phyloP scores from a whole-genome alignment of 306 rosid species.

The Luffa acutangula region DNA sequence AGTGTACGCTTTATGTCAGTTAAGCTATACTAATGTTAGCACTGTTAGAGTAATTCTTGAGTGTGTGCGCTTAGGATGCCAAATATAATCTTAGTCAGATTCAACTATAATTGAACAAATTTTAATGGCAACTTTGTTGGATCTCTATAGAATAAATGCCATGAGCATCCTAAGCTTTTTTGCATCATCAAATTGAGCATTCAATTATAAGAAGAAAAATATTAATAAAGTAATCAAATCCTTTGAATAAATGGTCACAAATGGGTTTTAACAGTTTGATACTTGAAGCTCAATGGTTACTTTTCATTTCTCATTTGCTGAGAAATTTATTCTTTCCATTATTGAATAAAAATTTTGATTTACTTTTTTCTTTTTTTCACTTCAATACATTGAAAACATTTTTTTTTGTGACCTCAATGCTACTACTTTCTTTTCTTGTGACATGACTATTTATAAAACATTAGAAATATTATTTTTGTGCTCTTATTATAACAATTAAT shows the following conservation, averaged over 20 bases:
- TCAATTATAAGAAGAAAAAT: not conserved
- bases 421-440: not conserved
- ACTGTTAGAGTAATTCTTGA: not conserved
- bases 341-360: not conserved
- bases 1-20: too few species aligned
- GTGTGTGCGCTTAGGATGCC: constrained; percentile 2
- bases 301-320: not conserved
- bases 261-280: not conserved
- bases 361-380: not conserved
- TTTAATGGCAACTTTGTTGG: constrained; percentile 9
- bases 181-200: not conserved
- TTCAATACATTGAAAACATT: not conserved
- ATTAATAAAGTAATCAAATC: not conserved
- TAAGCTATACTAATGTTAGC: too few species aligned
- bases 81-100: not conserved
- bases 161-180: not conserved
- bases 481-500: too few species aligned
- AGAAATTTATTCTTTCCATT: not conserved
- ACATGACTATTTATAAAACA: not conserved
- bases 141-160: constrained; percentile 1
- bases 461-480: too few species aligned
- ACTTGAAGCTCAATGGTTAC: not conserved
- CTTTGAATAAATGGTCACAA: not conserved
- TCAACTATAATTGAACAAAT: not conserved
- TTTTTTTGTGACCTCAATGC: not conserved